Base-by-base conservation (phyloP, 2,329 filamentous ascomycete genomes). In the Aspergillus amoenus region DNA sequence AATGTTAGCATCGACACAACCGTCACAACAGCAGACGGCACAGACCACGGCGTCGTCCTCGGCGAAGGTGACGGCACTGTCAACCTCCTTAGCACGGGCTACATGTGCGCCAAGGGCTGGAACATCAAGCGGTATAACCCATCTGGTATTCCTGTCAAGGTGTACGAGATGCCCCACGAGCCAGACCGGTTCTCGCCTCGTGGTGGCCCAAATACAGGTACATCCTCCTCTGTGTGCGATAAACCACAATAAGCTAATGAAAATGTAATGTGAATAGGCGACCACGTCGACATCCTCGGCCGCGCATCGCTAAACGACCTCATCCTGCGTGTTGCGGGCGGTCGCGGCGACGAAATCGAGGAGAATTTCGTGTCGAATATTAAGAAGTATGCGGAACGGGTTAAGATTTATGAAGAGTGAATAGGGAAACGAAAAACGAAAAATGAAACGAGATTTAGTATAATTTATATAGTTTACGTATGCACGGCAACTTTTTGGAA, bases 101-200 rank as follows among this genome's bases (percentile, higher is more conserved):
- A 97, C 73, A 97, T 99, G 94, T 99, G 94, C 73, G 89, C 91
- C 65, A 91, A 88, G 67, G 94, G 94, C 3, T 99, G 94, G 94
- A 87, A 88, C 57, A 89, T 97, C 74, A 92, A 91, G 74, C 84
- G 94, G 37, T 99, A 95, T 73, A 99, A 99, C 68, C 94, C 94
- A 0, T 89, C 91, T 0, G 87, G 88, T 2, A 83, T 88, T 32
- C 86, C 91, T 67, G 79, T 99, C 61, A 95, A 87, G 41, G 90
- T 93, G 0, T 92, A 89, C 60, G 94, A 99, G 78, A 99, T 99
- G 94, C 90, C 88, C 1, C 94, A 99, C 70, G 93, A 97, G 69
- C 94, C 94, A 1, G 93, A 97, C 66, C 80, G 91, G 17, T 99
- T 97, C 73, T 93, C 88, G 66, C 91, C 94, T 0, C 81, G 94